A percentile compares a stretch with the other conserved stretches of the same genome.
Evolutionary conservation across 1,284 basidiomycete species (phyloP).

Genomic region (Neolentinus lepideus): DNA sequence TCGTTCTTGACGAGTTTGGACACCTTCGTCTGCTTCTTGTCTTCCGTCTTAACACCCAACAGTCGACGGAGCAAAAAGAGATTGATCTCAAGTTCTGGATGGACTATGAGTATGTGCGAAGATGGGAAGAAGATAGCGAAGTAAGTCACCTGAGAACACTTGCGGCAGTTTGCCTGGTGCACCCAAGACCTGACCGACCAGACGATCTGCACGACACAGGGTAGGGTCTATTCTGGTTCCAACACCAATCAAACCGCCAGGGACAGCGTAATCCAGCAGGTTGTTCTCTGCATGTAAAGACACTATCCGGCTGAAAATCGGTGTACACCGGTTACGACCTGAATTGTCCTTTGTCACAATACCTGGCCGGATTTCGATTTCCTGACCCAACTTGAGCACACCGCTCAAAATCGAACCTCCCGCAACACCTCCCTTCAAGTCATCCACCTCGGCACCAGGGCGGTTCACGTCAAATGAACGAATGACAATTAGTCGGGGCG

Average conservation of each 20-base stretch:
- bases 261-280: conserved; percentile 90
- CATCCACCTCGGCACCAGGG: conserved; percentile 94
- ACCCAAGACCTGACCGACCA: conserved; percentile 95
- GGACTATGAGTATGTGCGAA: background rate
- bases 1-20: conserved; percentile 92
- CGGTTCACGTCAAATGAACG: conserved; percentile 99
- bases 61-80: conserved; percentile 90
- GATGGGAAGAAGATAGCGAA: background rate
- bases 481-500: conserved; percentile 94
- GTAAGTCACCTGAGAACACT: conserved; percentile 75
- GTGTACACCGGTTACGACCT: conserved; percentile 88
- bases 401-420: conserved; percentile 95
- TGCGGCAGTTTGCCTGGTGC: conserved; percentile 90
- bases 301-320: conserved; percentile 90
- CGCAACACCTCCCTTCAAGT: conserved; percentile 96
- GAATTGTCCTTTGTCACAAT: conserved; percentile 94
- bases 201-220: conserved; percentile 91
- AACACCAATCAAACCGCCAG: conserved; percentile 96
- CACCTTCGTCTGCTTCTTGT: conserved; percentile 97
- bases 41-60: conserved; percentile 97
- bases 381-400: conserved; percentile 85
- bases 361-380: conserved; percentile 96
- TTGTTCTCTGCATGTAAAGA: conserved; percentile 94
- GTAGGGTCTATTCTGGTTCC: conserved; percentile 97
- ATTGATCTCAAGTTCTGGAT: conserved; percentile 79